Evolutionary conservation across 768 basidiomycete species (phyloP), one percentile per base, ranked within the genome.

Genomic region (Suillus luteus): DNA sequence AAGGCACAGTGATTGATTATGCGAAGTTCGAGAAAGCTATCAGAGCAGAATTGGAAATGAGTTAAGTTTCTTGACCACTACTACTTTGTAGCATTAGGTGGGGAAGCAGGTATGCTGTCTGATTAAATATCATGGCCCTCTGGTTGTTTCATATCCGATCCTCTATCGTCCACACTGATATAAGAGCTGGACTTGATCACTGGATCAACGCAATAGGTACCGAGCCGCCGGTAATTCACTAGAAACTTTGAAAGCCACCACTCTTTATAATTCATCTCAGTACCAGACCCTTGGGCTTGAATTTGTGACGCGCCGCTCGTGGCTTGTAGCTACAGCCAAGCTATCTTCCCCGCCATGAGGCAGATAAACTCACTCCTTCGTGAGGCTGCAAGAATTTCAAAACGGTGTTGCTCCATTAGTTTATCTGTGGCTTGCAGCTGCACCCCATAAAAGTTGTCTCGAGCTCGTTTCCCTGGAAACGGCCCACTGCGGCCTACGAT

Each of bases 1-100:
- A 91, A 66, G 91, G 89, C 15, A 80, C 70, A 11, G 86, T 94
- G 12, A 83, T 95, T 1, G 84, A 92, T 71, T 91, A 86, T 69
- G 79, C 70, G 19, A 81, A 85, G 69, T 93, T 90, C 70, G 91
- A 90, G 76, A 77, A 74, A 64, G 71, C 74, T 43, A 79, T 79
- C n/a, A 79, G 83, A 70, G 70, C 73, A 66, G 75, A 75, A 64
- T 69, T 69, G 17, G 38, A 44, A 51, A 64, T 37, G 48, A 24
- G 5, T 24, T 24, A 8, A 49, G 22, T 7, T n/a, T n/a, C 4
- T 24, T 24, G 8, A 24, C 22, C 12, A 7, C 24, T 7, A 24
- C 6, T 24, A 14, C 22, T 3, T 11, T 15, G 22, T 49, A 24
- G 14, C 22, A 24, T 49, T 24, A 24, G 22, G 11, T 48, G 46